These are phyloP conservation scores for Melastoma candidum DNA, from an alignment of 441 rosid species.

Conservation along the genomic window DNA sequence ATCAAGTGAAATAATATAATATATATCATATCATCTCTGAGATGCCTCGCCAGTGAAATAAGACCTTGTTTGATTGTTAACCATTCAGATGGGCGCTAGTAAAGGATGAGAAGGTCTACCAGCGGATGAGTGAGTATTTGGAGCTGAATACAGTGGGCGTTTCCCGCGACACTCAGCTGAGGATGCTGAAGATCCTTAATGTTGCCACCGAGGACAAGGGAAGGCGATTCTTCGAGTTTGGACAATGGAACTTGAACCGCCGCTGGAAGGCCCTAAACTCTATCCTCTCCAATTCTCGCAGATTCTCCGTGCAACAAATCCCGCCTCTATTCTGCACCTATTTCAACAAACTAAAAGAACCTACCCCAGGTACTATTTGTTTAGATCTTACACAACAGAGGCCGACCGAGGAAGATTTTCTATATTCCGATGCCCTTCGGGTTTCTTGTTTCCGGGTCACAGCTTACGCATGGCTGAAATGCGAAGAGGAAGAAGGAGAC, in stretches of 20 bases:
- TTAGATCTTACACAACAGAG: background rate
- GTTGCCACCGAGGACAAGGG: conserved; percentile 19
- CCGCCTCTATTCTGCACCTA: conserved; percentile 28
- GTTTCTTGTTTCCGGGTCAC: too few relatives aligned
- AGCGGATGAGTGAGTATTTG: conserved; percentile 20
- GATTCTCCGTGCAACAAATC: conserved; percentile 39
- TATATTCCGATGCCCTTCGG: too few relatives aligned
- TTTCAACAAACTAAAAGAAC: conserved; percentile 20
- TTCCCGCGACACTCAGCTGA: conserved; percentile 32
- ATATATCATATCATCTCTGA: too few relatives aligned
- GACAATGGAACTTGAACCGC: conserved; percentile 27
- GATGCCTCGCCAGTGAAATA: too few relatives aligned
- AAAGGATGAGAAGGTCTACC: conserved; percentile 37
- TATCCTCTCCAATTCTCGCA: conserved; percentile 22
- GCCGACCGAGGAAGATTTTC: too few relatives aligned
- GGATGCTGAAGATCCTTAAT: conserved; percentile 38
- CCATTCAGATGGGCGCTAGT: conserved; percentile 42
- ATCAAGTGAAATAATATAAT: too few relatives aligned
- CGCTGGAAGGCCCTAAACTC: conserved; percentile 35
- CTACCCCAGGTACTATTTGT: conserved; percentile 35
- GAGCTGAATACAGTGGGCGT: conserved; percentile 22
- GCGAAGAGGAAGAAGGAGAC: too few relatives aligned
- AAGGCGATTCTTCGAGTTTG: conserved; percentile 31
- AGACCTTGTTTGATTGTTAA: too few relatives aligned
- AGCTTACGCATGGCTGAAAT: too few relatives aligned